Conservation (phyloP, 352 stramenopile genomes). For the Hyaloperonospora brassicae region DNA sequence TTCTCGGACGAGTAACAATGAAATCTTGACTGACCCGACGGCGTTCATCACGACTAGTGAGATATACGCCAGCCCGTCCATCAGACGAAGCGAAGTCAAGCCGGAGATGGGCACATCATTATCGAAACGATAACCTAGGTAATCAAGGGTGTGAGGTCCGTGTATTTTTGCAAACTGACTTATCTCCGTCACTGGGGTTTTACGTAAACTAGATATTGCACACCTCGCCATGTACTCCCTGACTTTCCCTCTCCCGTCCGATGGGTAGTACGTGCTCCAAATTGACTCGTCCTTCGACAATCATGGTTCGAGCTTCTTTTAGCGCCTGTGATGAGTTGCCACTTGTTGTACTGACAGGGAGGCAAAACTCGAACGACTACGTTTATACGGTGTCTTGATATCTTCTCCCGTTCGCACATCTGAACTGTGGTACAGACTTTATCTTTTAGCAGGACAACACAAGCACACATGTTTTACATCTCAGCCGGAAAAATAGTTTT, state of each 20-base stretch:
- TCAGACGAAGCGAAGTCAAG: slow-evolving; percentile 10
- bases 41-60: slow-evolving; percentile 25
- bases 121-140: too few species aligned
- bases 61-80: slow-evolving; percentile 6
- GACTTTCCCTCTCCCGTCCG: too few species aligned
- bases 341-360: slow-evolving; percentile 13
- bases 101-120: slow-evolving; percentile 8
- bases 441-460: slow-evolving; percentile 30
- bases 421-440: slow-evolving; percentile 17
- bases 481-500: slow-evolving; percentile 9
- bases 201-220: too few species aligned
- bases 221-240: too few species aligned
- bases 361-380: slow-evolving; percentile 14
- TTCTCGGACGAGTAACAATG: slow-evolving; percentile 43
- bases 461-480: slow-evolving; percentile 10
- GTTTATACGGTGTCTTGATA: too few species aligned
- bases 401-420: slow-evolving; percentile 15
- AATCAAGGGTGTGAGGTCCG: too few species aligned
- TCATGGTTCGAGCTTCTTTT: slow-evolving; percentile 26
- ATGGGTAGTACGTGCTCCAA: too few species aligned
- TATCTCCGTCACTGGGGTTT: too few species aligned
- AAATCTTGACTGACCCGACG: slow-evolving; percentile 33
- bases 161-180: too few species aligned
- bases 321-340: slow-evolving; percentile 4
- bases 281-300: too few species aligned